A percentile compares a stretch with the other conserved stretches of the same genome.
phyloP scores from a whole-genome alignment of 345 rosid genomes.

The Euphorbia peplus region DNA sequence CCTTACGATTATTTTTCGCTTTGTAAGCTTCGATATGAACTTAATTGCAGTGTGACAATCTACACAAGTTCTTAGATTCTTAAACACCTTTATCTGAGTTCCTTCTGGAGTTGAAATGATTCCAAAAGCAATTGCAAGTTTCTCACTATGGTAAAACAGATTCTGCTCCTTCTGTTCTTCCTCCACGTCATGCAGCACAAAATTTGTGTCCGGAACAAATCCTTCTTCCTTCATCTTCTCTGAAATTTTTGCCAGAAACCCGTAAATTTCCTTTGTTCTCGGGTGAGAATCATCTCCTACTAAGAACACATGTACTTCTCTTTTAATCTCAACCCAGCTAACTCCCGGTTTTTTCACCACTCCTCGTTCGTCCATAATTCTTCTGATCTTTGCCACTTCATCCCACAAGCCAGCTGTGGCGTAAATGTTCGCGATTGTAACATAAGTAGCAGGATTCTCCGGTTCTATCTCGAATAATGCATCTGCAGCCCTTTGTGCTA shows the following conservation, averaged over 20 bases:
- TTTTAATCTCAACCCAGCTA: slow-evolving; percentile 78
- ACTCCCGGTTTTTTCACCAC: slow-evolving; percentile 70
- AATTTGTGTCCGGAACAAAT: slow-evolving; percentile 64
- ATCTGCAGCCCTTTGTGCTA: slow-evolving; percentile 69
- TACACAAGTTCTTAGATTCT: slow-evolving; percentile 85
- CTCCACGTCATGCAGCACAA: slow-evolving; percentile 84
- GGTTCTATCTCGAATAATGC: slow-evolving; percentile 80
- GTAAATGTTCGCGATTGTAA: slow-evolving; percentile 85
- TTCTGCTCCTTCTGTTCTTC: slow-evolving; percentile 89
- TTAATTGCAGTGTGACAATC: slow-evolving; percentile 91
- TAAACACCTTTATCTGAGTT: slow-evolving; percentile 63
- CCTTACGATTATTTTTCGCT: slow-evolving; percentile 68
- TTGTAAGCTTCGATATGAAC: slow-evolving; percentile 64
- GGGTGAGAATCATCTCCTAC: slow-evolving; percentile 77
- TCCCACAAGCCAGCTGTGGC: slow-evolving; percentile 70
- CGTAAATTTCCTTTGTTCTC: slow-evolving; percentile 50
- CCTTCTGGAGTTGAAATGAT: slow-evolving; percentile 64
- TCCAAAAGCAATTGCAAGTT: slow-evolving; percentile 86
- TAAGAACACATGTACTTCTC: slow-evolving; percentile 59
- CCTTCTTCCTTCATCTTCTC: slow-evolving; percentile 79
- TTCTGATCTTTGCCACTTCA: slow-evolving; percentile 65
- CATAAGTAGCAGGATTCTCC: slow-evolving; percentile 80
- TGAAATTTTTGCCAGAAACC: slow-evolving; percentile 49
- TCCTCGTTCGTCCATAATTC: slow-evolving; percentile 53
- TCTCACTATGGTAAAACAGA: slow-evolving; percentile 83